A percentile compares a stretch with the other conserved stretches of the same genome.
Evolutionary conservation across 108 stramenopile species (phyloP).

Genomic region (Nannochloropsis salina): DNA sequence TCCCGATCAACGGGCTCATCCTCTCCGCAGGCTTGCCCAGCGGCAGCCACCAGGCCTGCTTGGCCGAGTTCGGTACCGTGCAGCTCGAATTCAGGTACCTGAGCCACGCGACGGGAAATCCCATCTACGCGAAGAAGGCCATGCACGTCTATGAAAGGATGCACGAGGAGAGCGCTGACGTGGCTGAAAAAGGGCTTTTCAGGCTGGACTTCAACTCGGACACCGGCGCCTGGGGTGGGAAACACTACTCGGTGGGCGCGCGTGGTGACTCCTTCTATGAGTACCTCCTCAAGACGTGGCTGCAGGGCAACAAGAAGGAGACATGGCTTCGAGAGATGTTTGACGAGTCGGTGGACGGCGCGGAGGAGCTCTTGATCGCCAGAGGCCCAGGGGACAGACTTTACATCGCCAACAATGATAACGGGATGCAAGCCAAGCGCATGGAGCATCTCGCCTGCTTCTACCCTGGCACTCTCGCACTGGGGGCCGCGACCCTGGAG

Average conservation of each 20-base stretch:
- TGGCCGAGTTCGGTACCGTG: constrained; percentile 76
- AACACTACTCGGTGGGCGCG: constrained; percentile 55
- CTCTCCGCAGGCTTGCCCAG: constrained; percentile 23
- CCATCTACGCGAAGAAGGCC: constrained; percentile 62
- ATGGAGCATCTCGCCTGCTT: constrained; percentile 69
- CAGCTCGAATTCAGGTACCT: constrained; percentile 86
- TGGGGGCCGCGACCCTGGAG: constrained; percentile 66
- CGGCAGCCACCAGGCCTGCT: constrained; percentile 41
- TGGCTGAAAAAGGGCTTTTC: constrained; percentile 39
- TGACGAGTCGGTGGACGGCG: constrained; percentile 76
- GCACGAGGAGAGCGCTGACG: neutral
- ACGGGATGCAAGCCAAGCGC: constrained; percentile 23
- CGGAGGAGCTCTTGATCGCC: constrained; percentile 62
- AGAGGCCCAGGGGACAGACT: constrained; percentile 65
- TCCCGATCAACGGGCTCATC: constrained; percentile 49
- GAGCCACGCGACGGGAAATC: constrained; percentile 60
- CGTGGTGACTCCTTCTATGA: constrained; percentile 71
- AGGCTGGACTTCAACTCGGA: constrained; percentile 36
- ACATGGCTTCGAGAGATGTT: constrained; percentile 62
- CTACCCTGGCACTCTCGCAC: constrained; percentile 71
- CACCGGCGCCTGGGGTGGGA: constrained; percentile 14
- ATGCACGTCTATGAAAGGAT: constrained; percentile 63
- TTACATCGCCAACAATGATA: constrained; percentile 56
- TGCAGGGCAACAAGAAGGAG: constrained; percentile 64
- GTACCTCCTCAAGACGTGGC: constrained; percentile 66